phyloP scores from a whole-genome alignment of 495 filamentous ascomycete genomes.

The Neurospora intermedia region DNA sequence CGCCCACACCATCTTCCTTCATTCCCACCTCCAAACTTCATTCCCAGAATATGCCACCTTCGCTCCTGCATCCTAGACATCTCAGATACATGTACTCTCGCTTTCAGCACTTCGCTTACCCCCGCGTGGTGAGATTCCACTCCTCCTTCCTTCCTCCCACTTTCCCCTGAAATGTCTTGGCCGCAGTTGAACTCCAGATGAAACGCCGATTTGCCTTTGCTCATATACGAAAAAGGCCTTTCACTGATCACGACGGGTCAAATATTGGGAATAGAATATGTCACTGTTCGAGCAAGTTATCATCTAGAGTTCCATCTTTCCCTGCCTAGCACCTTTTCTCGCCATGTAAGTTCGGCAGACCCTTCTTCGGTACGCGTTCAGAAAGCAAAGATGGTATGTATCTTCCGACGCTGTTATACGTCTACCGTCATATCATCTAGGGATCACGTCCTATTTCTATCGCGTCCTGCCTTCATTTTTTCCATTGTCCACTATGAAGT shows the following conservation, averaged over 20 bases:
- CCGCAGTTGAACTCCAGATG: neutral
- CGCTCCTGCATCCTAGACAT: neutral
- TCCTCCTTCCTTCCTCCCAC: neutral
- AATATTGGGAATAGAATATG: neutral
- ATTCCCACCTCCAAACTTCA: neutral
- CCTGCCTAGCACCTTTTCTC: too few relatives aligned
- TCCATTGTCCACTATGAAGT: too few relatives aligned
- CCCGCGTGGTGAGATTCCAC: neutral
- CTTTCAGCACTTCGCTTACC: neutral
- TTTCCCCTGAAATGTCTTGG: too few relatives aligned
- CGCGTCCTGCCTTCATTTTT: too few relatives aligned
- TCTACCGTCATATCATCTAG: too few relatives aligned
- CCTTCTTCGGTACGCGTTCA: too few relatives aligned
- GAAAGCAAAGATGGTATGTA: too few relatives aligned
- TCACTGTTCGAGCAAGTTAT: accelerated
- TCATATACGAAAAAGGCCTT: neutral
- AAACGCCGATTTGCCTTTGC: neutral
- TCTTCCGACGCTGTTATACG: too few relatives aligned
- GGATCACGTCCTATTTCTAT: too few relatives aligned
- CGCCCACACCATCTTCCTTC: neutral
- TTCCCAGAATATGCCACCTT: neutral
- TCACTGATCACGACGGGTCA: accelerated
- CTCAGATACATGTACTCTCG: neutral
- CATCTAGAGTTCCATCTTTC: too few relatives aligned
- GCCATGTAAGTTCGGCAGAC: too few relatives aligned